Base-by-base conservation (phyloP, 805 yeast species). In the Metschnikowia henanensis region DNA sequence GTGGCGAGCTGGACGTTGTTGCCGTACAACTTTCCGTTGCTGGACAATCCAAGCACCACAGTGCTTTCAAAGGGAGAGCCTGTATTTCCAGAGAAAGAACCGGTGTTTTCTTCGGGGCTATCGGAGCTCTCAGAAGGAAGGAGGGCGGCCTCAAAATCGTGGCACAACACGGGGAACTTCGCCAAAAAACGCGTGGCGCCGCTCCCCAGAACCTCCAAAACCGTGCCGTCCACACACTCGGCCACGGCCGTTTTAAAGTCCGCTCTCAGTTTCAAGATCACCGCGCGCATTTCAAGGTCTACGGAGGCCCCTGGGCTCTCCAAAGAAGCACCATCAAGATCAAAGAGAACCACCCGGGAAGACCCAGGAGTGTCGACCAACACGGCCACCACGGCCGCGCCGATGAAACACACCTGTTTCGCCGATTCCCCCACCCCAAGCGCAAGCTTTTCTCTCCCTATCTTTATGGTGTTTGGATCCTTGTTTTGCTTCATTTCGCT, bases 11-110 rank as follows among this genome's bases (percentile, higher is more conserved):
- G 81, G 13, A 71, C 67, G 0, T 74, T 75, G 51, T 84, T 81
- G 3, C 81, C 82, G 60, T 70, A 88, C 12, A 94, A 65, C 56
- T 84, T 85, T 43, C 97, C 97, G 49, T 75, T 80, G 5, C 77
- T 65, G 0, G 95, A 76, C 22, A 92, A 64, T 41, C 97, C 98
- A 59, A 88, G 85, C 0, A 82, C 81, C 9, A 62, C 50, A 5
- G 9, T 56, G 58, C 23, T 50, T 43, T 1, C 13, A n/a, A n/a
- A n/a, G n/a, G n/a, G n/a, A n/a, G n/a, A n/a, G n/a, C n/a, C n/a
- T n/a, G n/a, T 7, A 16, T 25, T 36, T 12, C 16, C 30, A 22
- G 25, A 22, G 9, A 6, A 22, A 7, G 6, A 6, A 7, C 25
- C 10, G 25, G 25, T 22, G 9, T 6, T 22, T 6, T 6, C 9